Conservation (phyloP, 2,329 filamentous ascomycete genomes). For the Diaporthe sp. region DNA sequence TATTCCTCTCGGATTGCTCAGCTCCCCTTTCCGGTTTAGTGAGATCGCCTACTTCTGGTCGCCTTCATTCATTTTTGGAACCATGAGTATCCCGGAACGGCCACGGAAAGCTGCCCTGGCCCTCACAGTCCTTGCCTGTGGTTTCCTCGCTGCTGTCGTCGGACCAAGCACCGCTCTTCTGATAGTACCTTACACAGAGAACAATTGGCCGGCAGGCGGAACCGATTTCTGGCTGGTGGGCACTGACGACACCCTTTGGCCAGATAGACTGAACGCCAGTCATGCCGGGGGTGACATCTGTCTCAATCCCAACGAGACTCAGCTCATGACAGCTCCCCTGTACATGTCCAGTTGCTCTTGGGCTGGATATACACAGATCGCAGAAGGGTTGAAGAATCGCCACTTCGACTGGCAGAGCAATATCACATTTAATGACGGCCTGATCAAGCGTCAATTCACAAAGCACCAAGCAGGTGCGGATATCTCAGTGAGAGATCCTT, state of each 20-base stretch:
- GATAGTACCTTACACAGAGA: neutral
- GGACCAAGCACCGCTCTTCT: neutral
- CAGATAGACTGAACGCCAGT: neutral
- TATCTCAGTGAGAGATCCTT: neutral
- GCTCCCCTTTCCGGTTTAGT: neutral
- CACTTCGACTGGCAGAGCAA: neutral
- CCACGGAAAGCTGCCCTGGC: neutral
- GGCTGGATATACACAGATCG: neutral
- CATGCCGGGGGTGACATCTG: neutral
- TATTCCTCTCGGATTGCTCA: neutral
- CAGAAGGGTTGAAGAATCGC: neutral
- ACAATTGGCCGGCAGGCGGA: neutral
- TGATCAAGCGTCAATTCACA: neutral
- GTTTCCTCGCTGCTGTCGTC: neutral
- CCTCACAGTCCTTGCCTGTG: neutral
- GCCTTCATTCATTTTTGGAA: neutral
- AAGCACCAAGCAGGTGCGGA: neutral
- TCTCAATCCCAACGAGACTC: neutral
- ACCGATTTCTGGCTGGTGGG: neutral
- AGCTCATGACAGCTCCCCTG: neutral
- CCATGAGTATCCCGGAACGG: neutral
- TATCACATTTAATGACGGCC: neutral
- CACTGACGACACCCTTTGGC: neutral
- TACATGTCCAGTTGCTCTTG: constrained; percentile 1
- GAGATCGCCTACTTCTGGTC: neutral